These are phyloP conservation scores for Phytophthora pluvialis DNA, from an alignment of 352 stramenopile genomes.

Conservation along the genomic window DNA sequence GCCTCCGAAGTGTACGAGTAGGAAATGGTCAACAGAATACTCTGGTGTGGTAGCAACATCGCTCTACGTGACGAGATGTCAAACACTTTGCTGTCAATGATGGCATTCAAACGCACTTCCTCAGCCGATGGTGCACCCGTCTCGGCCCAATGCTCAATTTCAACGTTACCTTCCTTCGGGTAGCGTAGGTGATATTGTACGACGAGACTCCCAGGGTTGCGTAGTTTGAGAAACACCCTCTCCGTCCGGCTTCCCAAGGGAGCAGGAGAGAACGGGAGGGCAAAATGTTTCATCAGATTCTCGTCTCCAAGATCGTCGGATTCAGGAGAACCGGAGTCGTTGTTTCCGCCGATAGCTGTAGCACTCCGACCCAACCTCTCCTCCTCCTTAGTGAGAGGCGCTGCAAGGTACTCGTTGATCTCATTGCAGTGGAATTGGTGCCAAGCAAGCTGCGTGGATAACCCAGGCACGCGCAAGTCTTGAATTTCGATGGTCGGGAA, in stretches of 20 bases:
- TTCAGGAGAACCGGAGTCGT: conserved; percentile 10
- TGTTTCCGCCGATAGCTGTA: conserved; percentile 32
- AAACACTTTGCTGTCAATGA: conserved; percentile 86
- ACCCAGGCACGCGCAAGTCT: conserved; percentile 72
- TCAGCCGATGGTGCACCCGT: conserved; percentile 85
- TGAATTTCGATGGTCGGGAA: conserved; percentile 90
- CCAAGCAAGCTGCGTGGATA: conserved; percentile 65
- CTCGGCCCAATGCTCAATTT: conserved; percentile 94
- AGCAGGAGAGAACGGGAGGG: conserved; percentile 83
- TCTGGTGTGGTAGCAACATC: conserved; percentile 66
- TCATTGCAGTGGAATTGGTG: conserved; percentile 74
- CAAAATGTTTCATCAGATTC: conserved; percentile 49
- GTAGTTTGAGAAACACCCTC: conserved; percentile 77
- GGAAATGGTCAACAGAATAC: conserved; percentile 62
- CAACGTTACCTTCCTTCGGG: conserved; percentile 92
- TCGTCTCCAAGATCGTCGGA: conserved; percentile 23
- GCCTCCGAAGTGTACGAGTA: conserved; percentile 76
- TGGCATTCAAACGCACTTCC: conserved; percentile 74
- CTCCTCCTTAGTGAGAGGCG: conserved; percentile 50
- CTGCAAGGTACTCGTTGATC: conserved; percentile 75
- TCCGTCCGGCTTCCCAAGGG: conserved; percentile 58
- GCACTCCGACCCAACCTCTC: conserved; percentile 27
- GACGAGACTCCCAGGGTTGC: conserved; percentile 87
- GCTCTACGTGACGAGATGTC: conserved; percentile 57
- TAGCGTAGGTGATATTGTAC: conserved; percentile 88